phyloP scores from a whole-genome alignment of 1,284 basidiomycete species.

The Somion occarium region DNA sequence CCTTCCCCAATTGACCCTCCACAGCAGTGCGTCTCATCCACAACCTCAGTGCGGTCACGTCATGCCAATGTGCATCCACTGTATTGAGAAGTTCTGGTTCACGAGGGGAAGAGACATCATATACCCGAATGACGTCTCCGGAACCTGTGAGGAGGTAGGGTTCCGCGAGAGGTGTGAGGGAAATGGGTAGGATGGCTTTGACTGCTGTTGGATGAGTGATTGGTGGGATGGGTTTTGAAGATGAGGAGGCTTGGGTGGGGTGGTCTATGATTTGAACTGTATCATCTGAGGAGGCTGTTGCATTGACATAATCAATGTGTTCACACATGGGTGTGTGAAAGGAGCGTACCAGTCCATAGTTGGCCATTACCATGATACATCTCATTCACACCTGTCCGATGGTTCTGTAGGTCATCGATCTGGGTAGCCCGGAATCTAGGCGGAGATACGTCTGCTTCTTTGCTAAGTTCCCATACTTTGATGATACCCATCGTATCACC shows the following conservation, averaged over 20 bases:
- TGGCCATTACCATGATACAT: slow-evolving; percentile 60
- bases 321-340: neutral
- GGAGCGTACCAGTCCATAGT: slow-evolving; percentile 76
- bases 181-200: slow-evolving; percentile 67
- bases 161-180: slow-evolving; percentile 53
- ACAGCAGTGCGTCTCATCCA: slow-evolving; percentile 57
- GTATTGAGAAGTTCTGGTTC: slow-evolving; percentile 63
- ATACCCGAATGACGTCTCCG: slow-evolving; percentile 77
- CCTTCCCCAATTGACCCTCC: slow-evolving; percentile 33
- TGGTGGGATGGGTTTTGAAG: slow-evolving; percentile 37
- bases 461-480: slow-evolving; percentile 63
- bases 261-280: slow-evolving; percentile 60
- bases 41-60: slow-evolving; percentile 68
- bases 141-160: slow-evolving; percentile 76
- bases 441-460: slow-evolving; percentile 33
- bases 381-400: slow-evolving; percentile 81
- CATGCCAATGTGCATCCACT: slow-evolving; percentile 84
- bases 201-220: slow-evolving; percentile 67
- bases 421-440: slow-evolving; percentile 50
- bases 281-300: slow-evolving; percentile 82
- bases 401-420: slow-evolving; percentile 57
- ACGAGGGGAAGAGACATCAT: slow-evolving; percentile 58
- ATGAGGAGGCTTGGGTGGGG: slow-evolving; percentile 10
- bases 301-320: slow-evolving; percentile 6
- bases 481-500: slow-evolving; percentile 86